Percentiles rank a stretch among this genome's conserved stretches.
These are phyloP conservation scores for Trichomonas gallinae DNA, from an alignment of 208 protist species.

Conservation along the genomic window DNA sequence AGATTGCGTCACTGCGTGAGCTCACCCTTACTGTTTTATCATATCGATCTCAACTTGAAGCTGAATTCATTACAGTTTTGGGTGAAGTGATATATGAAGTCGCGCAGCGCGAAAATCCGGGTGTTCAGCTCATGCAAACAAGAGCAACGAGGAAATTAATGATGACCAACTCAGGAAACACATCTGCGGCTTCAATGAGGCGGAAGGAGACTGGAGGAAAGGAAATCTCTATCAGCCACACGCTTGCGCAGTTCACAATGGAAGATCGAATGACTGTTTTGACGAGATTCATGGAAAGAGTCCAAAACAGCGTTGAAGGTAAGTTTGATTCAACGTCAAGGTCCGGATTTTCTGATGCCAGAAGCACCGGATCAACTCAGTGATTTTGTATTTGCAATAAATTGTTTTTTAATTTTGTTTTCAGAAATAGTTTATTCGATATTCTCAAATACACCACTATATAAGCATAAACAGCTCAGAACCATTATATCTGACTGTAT, in stretches of 20 bases:
- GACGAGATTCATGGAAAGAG: background rate
- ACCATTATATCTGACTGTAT: too few species aligned
- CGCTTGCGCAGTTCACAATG: background rate
- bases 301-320: background rate
- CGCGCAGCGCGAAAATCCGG: background rate
- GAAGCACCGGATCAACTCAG: background rate
- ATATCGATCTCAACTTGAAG: background rate
- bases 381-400: too few species aligned
- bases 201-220: background rate
- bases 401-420: too few species aligned
- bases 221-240: background rate
- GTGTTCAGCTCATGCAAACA: background rate
- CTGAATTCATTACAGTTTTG: background rate
- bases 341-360: background rate
- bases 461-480: too few species aligned
- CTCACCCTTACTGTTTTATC: background rate
- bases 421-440: too few species aligned
- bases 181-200: background rate
- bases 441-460: too few species aligned
- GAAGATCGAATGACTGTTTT: background rate
- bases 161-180: background rate
- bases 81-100: conserved; percentile 9
- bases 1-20: background rate
- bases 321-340: background rate
- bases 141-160: background rate